A percentile compares a stretch with the other conserved stretches of the same genome.
Evolutionary conservation across 192 early-diverging fungal species (phyloP).

Genomic region (Backusella parvicylindrica): DNA sequence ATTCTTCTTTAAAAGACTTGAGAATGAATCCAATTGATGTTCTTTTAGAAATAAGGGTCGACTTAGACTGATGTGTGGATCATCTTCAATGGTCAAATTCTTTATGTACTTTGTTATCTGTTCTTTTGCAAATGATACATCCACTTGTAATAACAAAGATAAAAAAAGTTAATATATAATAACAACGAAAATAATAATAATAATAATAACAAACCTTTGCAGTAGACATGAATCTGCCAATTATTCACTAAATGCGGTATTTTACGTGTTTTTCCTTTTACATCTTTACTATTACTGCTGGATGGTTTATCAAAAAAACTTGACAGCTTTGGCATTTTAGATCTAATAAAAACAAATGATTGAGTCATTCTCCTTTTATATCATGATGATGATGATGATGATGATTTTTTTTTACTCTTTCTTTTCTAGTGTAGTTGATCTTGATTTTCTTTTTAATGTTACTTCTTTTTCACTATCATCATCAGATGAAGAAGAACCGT

Average conservation of each 20-base stretch:
- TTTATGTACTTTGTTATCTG: neutral
- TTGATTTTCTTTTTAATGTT: neutral
- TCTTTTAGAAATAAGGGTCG: neutral
- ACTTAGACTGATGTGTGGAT: neutral
- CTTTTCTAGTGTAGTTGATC: neutral
- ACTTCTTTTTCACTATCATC: neutral
- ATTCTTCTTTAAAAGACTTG: neutral
- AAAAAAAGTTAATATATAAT: neutral
- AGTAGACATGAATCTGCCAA: neutral
- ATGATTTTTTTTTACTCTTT: neutral
- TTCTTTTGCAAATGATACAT: neutral
- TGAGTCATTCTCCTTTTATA: neutral
- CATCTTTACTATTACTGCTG: neutral
- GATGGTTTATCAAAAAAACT: neutral
- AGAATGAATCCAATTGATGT: neutral
- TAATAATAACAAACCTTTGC: neutral
- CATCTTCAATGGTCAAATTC: neutral
- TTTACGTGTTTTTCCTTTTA: neutral
- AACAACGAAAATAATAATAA: too few species aligned
- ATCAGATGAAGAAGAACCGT: neutral
- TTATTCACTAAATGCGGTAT: neutral
- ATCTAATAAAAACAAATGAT: neutral
- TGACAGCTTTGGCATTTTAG: conserved; percentile 2
- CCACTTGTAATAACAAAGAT: neutral
- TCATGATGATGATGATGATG: neutral